phyloP scores from a whole-genome alignment of 495 filamentous ascomycete species.

The Penicillium coffeae region DNA sequence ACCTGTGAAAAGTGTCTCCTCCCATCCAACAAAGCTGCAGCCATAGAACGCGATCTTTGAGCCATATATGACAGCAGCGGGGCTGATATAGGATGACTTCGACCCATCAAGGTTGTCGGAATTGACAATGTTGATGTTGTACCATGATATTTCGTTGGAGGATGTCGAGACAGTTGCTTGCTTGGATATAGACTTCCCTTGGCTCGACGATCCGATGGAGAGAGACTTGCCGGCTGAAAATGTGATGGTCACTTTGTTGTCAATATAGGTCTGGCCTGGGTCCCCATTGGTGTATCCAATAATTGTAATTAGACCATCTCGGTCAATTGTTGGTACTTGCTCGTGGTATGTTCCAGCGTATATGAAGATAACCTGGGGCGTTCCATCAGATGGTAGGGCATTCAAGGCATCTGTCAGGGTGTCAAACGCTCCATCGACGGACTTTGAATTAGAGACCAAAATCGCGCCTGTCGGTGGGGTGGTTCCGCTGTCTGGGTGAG shows the following conservation, averaged over 20 bases:
- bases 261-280: background rate
- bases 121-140: conserved; percentile 2
- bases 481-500: conserved; percentile 1
- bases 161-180: background rate
- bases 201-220: background rate
- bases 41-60: background rate
- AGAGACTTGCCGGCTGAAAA: background rate
- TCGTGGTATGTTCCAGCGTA: conserved; percentile 2
- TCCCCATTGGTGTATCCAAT: background rate
- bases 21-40: conserved; percentile 1
- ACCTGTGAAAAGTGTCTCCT: background rate
- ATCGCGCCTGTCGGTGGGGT: background rate
- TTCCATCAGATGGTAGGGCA: background rate
- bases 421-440: background rate
- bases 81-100: background rate
- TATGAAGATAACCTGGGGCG: background rate
- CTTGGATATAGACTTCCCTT: background rate
- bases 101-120: background rate
- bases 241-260: background rate
- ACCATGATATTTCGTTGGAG: background rate
- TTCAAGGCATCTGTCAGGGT: background rate
- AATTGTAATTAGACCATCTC: background rate
- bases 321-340: background rate
- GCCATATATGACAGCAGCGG: background rate
- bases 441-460: background rate